A percentile compares a stretch with the other conserved stretches of the same genome.
Evolutionary conservation across 1,284 basidiomycete genomes (phyloP).

Genomic region (Rhodotorula glutinis): DNA sequence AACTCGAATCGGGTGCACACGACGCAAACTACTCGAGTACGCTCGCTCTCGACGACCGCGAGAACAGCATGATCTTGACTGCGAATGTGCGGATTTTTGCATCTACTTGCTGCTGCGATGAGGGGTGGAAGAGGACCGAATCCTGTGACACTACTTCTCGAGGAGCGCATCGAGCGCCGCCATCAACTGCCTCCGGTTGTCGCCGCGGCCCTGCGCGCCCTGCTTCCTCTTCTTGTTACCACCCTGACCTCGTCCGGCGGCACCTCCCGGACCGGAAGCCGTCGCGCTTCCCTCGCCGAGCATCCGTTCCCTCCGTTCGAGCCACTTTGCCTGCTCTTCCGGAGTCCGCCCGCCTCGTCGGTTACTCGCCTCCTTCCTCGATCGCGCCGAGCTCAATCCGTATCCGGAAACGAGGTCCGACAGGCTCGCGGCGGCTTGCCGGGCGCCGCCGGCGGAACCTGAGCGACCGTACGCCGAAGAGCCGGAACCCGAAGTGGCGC

Average conservation of each 20-base stretch:
- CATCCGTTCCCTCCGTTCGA: conserved; percentile 1
- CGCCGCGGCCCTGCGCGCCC: conserved; percentile 1
- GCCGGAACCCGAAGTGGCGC: neutral
- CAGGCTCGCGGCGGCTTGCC: neutral
- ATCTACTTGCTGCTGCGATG: neutral
- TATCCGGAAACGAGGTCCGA: neutral
- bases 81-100: neutral
- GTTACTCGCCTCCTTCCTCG: neutral
- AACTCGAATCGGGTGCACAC: too few species aligned
- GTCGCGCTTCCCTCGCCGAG: neutral
- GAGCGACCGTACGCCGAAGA: neutral
- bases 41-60: too few species aligned
- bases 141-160: conserved; percentile 5
- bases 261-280: neutral
- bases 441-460: neutral
- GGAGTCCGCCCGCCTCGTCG: neutral
- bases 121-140: neutral
- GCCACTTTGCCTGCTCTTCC: conserved; percentile 16
- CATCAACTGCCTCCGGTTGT: conserved; percentile 4
- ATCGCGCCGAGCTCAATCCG: neutral
- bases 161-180: conserved; percentile 5
- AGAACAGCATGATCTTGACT: too few species aligned
- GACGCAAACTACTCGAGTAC: too few species aligned
- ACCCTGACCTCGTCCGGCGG: neutral
- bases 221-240: neutral